Evolutionary conservation across 1,284 basidiomycete species (phyloP).

Genomic region (Malassezia slooffiae): DNA sequence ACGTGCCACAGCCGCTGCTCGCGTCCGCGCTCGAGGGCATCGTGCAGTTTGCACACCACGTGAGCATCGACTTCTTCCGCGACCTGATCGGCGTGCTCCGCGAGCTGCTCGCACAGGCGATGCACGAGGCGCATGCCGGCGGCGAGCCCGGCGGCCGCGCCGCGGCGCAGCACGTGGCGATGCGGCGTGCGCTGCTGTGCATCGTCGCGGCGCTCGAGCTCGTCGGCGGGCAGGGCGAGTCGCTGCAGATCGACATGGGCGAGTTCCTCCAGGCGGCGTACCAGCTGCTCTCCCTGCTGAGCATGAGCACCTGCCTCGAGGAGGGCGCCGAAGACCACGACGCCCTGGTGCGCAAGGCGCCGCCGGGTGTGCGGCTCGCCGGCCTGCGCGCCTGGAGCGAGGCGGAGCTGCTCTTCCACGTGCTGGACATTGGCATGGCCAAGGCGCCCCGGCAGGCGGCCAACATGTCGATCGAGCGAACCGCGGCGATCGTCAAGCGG

Average conservation of each 20-base stretch:
- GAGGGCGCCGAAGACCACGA: conserved; percentile 33
- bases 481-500: conserved; percentile 83
- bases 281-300: conserved; percentile 52
- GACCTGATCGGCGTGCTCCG: conserved; percentile 82
- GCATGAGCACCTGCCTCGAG: conserved; percentile 50
- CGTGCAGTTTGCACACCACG: conserved; percentile 82
- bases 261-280: conserved; percentile 77
- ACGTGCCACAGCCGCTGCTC: conserved; percentile 64
- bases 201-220: conserved; percentile 94
- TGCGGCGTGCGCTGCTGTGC: conserved; percentile 64
- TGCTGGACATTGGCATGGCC: conserved; percentile 66
- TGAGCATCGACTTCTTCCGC: conserved; percentile 97
- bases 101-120: conserved; percentile 56
- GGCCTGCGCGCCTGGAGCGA: conserved; percentile 20
- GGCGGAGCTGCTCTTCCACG: conserved; percentile 68
- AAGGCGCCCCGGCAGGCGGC: conserved; percentile 48
- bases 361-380: conserved; percentile 6
- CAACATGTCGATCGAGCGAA: conserved; percentile 61
- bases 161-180: conserved; percentile 35
- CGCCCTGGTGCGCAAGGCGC: background rate
- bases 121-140: background rate
- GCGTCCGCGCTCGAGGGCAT: conserved; percentile 83
- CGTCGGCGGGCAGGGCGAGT: conserved; percentile 92
- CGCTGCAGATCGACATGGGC: conserved; percentile 82
- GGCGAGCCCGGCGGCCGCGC: conserved; percentile 3